A percentile compares a stretch with the other conserved stretches of the same genome.
phyloP scores from a whole-genome alignment of 2,329 filamentous ascomycete species.

The Cercospora zeina region DNA sequence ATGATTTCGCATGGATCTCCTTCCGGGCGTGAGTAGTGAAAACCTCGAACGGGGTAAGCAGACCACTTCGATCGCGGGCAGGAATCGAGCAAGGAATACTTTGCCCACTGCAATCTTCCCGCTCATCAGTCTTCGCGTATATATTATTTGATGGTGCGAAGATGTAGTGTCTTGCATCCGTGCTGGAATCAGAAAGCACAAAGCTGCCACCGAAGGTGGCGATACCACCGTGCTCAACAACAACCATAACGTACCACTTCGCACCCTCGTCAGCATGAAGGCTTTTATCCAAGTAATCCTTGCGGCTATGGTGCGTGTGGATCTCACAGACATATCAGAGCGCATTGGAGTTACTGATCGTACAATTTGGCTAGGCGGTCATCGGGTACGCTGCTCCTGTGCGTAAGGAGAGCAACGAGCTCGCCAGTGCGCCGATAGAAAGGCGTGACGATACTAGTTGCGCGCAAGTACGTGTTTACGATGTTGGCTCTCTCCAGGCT shows the following conservation, averaged over 20 bases:
- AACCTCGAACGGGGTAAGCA: background rate
- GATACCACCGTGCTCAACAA: background rate
- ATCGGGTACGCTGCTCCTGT: no score
- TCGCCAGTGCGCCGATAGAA: no score
- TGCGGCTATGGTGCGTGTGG: background rate
- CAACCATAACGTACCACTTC: background rate
- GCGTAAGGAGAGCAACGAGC: no score
- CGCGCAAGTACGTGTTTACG: no score
- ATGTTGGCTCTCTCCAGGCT: no score
- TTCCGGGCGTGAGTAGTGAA: background rate
- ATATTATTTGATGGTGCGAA: background rate
- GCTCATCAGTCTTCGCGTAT: background rate
- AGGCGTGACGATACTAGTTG: no score
- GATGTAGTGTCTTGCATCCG: background rate
- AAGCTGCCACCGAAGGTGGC: background rate
- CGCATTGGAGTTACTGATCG: background rate
- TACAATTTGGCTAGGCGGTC: background rate
- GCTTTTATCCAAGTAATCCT: background rate
- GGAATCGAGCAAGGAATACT: background rate
- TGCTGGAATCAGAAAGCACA: background rate
- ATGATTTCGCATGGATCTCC: background rate
- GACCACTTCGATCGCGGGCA: background rate
- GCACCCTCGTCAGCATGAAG: background rate
- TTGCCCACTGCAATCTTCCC: background rate
- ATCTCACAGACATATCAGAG: background rate